Evolutionary conservation across 306 rosid genomes (phyloP).

Genomic region (Cucurbita pepo): DNA sequence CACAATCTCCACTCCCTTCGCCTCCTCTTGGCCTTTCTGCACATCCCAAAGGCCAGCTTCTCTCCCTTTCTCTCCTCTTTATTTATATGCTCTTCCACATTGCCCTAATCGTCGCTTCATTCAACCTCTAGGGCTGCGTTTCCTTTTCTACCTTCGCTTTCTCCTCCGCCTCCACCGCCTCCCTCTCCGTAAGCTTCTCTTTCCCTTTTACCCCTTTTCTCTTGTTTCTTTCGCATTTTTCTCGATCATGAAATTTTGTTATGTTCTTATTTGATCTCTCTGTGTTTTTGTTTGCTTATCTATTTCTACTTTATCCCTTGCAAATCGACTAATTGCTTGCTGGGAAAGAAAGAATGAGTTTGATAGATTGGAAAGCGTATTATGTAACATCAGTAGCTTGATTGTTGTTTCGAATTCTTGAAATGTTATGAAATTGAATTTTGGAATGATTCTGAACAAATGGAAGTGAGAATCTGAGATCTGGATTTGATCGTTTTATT

Average conservation of each 20-base stretch:
- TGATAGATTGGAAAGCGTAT: no score
- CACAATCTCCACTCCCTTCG: neutral
- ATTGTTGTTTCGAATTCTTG: neutral
- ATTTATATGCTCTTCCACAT: neutral
- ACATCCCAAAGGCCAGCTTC: constrained; percentile 7
- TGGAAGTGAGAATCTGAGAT: neutral
- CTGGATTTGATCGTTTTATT: neutral
- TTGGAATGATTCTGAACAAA: neutral
- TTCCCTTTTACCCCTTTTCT: neutral
- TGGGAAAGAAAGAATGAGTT: neutral
- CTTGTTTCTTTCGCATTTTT: neutral
- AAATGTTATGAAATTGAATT: neutral
- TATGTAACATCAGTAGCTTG: neutral
- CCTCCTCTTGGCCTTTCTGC: neutral
- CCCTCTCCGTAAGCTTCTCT: neutral
- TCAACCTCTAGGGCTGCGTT: neutral
- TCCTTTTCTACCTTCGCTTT: neutral
- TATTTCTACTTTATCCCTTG: neutral
- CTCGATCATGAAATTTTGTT: neutral
- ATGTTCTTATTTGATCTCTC: neutral
- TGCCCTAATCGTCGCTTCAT: neutral
- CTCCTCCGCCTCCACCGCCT: neutral
- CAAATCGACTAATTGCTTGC: neutral
- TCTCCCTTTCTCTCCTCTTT: neutral
- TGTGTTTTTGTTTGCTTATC: neutral